Evolutionary conservation across 169 alveolate genomes (phyloP).

Genomic region (Theileria luwenshuni): DNA sequence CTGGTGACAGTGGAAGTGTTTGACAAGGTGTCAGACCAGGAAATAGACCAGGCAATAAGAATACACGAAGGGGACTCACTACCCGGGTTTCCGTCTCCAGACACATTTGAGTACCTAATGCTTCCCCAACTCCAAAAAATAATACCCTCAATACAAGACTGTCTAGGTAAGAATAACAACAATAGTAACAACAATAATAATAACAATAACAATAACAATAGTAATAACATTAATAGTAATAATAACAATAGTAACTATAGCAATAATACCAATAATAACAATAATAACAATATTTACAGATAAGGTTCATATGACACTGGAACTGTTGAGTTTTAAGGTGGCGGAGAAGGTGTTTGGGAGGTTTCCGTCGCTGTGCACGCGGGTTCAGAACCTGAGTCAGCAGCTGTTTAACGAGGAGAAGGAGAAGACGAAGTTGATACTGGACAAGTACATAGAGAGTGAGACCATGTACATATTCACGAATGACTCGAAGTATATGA

Average conservation of each 20-base stretch:
- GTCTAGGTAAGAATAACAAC: conserved; percentile 69
- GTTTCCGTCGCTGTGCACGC: conserved; percentile 90
- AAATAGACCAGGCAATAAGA: conserved; percentile 94
- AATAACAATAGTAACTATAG: not conserved
- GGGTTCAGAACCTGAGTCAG: conserved; percentile 86
- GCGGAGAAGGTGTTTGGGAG: conserved; percentile 90
- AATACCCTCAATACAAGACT: conserved; percentile 67
- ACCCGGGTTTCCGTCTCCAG: conserved; percentile 98
- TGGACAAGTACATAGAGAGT: conserved; percentile 87
- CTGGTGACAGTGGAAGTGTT: conserved; percentile 79
- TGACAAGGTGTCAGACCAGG: conserved; percentile 88
- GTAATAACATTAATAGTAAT: not conserved
- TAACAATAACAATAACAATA: too few species aligned
- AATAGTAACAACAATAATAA: too few species aligned
- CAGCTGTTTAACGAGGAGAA: conserved; percentile 85
- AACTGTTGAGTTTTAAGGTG: conserved; percentile 87
- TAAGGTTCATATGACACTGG: conserved; percentile 83
- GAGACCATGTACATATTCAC: conserved; percentile 92
- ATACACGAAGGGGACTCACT: conserved; percentile 97
- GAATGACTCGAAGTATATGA: conserved; percentile 89
- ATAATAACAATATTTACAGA: conserved; percentile 17
- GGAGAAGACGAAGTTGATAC: conserved; percentile 83
- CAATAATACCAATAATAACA: not conserved
- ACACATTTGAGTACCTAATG: conserved; percentile 93
- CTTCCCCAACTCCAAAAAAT: conserved; percentile 92